Evolutionary conservation across 768 basidiomycete species (phyloP).

Genomic region (Podaxis mareebaensis): DNA sequence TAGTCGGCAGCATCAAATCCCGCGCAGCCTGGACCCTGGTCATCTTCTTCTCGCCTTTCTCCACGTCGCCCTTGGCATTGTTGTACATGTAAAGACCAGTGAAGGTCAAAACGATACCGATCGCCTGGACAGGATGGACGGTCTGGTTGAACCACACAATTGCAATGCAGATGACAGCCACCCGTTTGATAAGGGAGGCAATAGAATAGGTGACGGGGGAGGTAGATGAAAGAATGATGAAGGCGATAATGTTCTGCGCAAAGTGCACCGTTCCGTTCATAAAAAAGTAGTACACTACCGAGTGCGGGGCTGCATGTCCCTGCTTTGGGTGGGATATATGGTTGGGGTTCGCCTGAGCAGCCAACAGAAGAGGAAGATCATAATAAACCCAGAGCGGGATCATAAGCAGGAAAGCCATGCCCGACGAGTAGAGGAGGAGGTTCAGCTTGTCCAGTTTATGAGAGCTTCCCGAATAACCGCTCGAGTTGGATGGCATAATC

Average conservation of each 20-base stretch:
- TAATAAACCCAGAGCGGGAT: conserved; percentile 92
- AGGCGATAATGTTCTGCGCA: conserved; percentile 96
- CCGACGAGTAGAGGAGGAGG: conserved; percentile 89
- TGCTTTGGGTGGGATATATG: conserved; percentile 47
- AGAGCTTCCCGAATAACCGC: conserved; percentile 38
- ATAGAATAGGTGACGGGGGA: conserved; percentile 99
- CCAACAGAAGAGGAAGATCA: conserved; percentile 73
- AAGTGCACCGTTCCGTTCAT: conserved; percentile 97
- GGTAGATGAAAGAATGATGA: conserved; percentile 92
- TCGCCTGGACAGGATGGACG: conserved; percentile 79
- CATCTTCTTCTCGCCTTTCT: conserved; percentile 88
- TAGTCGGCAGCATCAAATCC: conserved; percentile 68
- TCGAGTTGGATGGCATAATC: conserved; percentile 76
- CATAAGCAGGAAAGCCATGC: conserved; percentile 95
- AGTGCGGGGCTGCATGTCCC: conserved; percentile 53
- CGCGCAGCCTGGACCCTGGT: conserved; percentile 72
- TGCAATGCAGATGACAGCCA: conserved; percentile 97
- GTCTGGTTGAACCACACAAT: conserved; percentile 94
- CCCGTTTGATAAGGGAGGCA: conserved; percentile 96
- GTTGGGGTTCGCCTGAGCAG: conserved; percentile 37
- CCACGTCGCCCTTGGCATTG: conserved; percentile 88
- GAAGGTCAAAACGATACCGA: conserved; percentile 92
- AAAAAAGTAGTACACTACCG: conserved; percentile 80
- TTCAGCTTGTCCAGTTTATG: conserved; percentile 97
- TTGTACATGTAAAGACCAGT: conserved; percentile 95